Conservation (phyloP, 768 basidiomycete species). For the Mycena epipterygia region DNA sequence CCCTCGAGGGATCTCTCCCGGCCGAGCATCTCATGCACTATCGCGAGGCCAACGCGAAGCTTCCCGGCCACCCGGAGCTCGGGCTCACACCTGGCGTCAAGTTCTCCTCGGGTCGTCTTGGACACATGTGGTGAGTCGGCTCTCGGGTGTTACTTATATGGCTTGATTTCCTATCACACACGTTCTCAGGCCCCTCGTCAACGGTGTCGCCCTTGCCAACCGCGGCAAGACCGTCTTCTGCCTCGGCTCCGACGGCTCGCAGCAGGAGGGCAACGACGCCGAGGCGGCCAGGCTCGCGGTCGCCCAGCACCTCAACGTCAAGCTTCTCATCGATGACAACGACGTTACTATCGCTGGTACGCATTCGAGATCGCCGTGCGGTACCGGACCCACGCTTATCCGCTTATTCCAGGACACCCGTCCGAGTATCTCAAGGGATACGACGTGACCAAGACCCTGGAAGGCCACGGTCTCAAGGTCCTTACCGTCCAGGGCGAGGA, state of each 20-base stretch:
- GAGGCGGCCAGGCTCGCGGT: conserved; percentile 92
- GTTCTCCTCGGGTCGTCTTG: conserved; percentile 93
- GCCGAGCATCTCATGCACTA: conserved; percentile 87
- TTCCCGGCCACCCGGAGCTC: conserved; percentile 91
- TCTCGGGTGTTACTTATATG: neutral
- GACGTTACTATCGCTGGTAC: conserved; percentile 90
- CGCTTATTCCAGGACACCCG: conserved; percentile 67
- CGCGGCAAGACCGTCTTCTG: conserved; percentile 83
- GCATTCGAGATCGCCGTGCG: neutral
- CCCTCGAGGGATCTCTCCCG: conserved; percentile 79
- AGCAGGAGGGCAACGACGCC: conserved; percentile 93
- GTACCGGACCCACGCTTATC: conserved; percentile 25
- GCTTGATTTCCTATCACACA: conserved; percentile 17
- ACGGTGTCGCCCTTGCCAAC: conserved; percentile 87
- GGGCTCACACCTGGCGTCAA: conserved; percentile 94
- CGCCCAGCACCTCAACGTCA: conserved; percentile 86
- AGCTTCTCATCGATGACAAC: conserved; percentile 91
- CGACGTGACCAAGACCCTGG: conserved; percentile 76
- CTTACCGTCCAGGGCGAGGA: conserved; percentile 83
- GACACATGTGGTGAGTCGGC: conserved; percentile 81
- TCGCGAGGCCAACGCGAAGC: conserved; percentile 87
- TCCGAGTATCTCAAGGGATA: conserved; percentile 89
- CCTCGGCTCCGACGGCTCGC: conserved; percentile 91
- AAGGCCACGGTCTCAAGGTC: conserved; percentile 88
- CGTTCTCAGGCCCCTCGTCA: conserved; percentile 74